These are phyloP conservation scores for Claviceps pazoutovae DNA, from an alignment of 2,329 filamentous ascomycete genomes.

Conservation along the genomic window DNA sequence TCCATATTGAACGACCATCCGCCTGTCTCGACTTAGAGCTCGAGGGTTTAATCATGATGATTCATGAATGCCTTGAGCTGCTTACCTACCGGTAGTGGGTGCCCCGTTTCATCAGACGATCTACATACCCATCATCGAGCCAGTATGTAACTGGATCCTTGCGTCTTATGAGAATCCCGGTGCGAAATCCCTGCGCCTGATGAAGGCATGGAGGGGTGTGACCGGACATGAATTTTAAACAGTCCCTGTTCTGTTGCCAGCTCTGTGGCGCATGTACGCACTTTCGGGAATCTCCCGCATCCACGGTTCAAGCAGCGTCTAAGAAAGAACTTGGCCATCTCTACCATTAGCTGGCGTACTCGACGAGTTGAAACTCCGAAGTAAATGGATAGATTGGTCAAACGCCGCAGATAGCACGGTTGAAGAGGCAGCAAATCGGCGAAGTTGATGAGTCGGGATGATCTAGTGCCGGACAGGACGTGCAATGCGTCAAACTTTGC, in stretches of 20 bases:
- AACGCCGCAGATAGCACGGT: no score
- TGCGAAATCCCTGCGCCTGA: background rate
- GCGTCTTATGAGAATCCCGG: background rate
- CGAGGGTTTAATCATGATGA: background rate
- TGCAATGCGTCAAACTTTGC: no score
- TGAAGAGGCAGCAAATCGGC: no score
- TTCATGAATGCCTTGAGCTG: background rate
- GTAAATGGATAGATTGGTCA: background rate
- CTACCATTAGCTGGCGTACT: background rate
- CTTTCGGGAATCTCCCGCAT: background rate
- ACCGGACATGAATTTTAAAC: background rate
- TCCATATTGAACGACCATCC: background rate
- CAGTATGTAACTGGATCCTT: background rate
- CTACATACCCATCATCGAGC: background rate
- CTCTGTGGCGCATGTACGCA: background rate
- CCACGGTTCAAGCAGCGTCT: background rate
- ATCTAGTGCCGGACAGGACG: no score
- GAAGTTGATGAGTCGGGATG: no score
- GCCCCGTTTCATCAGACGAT: background rate
- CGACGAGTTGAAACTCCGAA: background rate
- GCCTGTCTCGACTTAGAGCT: background rate
- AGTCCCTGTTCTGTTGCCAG: background rate
- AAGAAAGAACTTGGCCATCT: background rate
- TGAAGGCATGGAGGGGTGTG: background rate
- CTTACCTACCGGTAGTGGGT: background rate